Percentiles rank a stretch among this genome's conserved stretches.
Conservation (phyloP, 2,329 filamentous ascomycete species). For the Raffaelea deltoideospora region DNA sequence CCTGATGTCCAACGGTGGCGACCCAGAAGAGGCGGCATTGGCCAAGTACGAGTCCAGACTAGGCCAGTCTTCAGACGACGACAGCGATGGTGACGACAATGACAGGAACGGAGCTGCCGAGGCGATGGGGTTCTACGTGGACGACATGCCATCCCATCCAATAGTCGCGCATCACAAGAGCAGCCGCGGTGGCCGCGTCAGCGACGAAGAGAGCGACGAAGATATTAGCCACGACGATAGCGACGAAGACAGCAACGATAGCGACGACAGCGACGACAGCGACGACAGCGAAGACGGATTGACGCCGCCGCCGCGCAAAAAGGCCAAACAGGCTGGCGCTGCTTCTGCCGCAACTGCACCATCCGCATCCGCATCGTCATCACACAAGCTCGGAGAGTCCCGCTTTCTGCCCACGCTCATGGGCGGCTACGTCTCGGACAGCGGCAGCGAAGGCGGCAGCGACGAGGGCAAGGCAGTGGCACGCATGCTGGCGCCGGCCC, state of each 20-base stretch:
- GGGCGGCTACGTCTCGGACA: slow-evolving; percentile 66
- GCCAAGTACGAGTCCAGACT: slow-evolving; percentile 3
- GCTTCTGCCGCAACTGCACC: not conserved
- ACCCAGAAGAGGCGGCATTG: slow-evolving; percentile 5
- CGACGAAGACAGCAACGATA: not conserved
- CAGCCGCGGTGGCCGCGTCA: not conserved
- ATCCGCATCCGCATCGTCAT: not conserved
- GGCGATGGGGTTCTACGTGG: slow-evolving; percentile 1
- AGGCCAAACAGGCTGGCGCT: too few relatives aligned
- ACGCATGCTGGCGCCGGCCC: slow-evolving; percentile 28
- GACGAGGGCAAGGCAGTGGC: slow-evolving; percentile 47
- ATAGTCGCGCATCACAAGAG: not conserved
- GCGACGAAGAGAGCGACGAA: slow-evolving; percentile 1
- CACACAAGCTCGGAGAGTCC: slow-evolving; percentile 19
- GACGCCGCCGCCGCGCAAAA: not conserved
- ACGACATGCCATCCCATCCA: slow-evolving; percentile 3
- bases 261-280: not conserved
- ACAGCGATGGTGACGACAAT: slow-evolving; percentile 12
- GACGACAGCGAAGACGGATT: not conserved
- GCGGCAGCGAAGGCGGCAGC: slow-evolving; percentile 56
- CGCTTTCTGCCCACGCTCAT: slow-evolving; percentile 63
- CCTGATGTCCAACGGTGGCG: not conserved
- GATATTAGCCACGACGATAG: not conserved
- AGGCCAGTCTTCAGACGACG: slow-evolving; percentile 11
- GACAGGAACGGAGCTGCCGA: slow-evolving; percentile 10